Evolutionary conservation across 306 rosid species (phyloP).

Genomic region (Rubus parviflorus): DNA sequence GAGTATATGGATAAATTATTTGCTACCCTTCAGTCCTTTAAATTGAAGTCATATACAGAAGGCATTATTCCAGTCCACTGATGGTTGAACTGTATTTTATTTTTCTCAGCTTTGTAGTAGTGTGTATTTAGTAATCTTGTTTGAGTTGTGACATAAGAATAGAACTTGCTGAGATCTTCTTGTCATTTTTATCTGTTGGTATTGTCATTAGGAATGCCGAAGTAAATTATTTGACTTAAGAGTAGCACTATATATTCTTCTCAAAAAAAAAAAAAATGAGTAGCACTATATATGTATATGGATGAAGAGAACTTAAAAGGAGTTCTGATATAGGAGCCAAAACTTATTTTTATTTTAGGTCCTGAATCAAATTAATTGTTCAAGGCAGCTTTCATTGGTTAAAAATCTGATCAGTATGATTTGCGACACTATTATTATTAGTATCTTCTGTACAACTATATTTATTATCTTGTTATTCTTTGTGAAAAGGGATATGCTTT

Average conservation of each 20-base stretch:
- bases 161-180: background rate
- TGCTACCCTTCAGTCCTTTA: background rate
- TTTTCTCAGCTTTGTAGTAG: background rate
- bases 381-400: background rate
- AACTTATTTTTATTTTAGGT: background rate
- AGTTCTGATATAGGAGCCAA: too few species aligned
- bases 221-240: background rate
- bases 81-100: background rate
- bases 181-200: background rate
- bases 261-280: too few species aligned
- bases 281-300: background rate
- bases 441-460: background rate
- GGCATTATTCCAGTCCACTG: background rate
- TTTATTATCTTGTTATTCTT: background rate
- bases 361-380: background rate
- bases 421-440: background rate
- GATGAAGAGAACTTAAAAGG: too few species aligned
- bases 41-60: background rate
- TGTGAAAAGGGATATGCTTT: background rate
- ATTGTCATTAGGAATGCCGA: background rate
- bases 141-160: background rate
- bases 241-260: background rate
- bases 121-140: background rate
- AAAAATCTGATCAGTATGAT: background rate
- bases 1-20: conserved; percentile 27